A percentile compares a stretch with the other conserved stretches of the same genome.
phyloP scores from a whole-genome alignment of 257 asterid genomes.

The Nicotiana paniculata region DNA sequence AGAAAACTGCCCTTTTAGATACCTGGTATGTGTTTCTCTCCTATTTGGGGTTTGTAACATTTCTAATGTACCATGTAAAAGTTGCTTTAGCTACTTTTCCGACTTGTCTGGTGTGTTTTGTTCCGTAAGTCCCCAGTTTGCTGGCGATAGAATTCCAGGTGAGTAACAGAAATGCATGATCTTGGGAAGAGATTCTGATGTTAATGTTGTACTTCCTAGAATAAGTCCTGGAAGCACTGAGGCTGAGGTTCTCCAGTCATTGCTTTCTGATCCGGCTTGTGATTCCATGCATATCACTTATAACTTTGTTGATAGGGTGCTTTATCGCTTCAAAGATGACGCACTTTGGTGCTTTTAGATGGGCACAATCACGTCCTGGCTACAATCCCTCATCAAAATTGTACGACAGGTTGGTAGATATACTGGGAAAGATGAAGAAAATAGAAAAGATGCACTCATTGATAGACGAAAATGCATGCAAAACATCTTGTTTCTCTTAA shows the following conservation, averaged over 20 bases:
- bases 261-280: slow-evolving; percentile 38
- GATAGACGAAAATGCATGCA: slow-evolving; percentile 41
- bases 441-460: slow-evolving; percentile 59
- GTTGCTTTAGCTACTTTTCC: slow-evolving; percentile 17
- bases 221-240: slow-evolving; percentile 35
- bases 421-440: slow-evolving; percentile 70
- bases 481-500: slow-evolving; percentile 36
- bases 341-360: slow-evolving; percentile 70
- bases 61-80: slow-evolving; percentile 8
- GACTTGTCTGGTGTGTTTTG: slow-evolving; percentile 13
- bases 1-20: slow-evolving; percentile 19
- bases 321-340: slow-evolving; percentile 74
- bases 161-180: slow-evolving; percentile 22
- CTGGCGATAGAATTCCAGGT: slow-evolving; percentile 12
- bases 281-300: slow-evolving; percentile 32
- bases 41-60: not conserved
- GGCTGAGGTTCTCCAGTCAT: slow-evolving; percentile 43
- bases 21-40: not conserved
- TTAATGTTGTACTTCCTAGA: slow-evolving; percentile 37
- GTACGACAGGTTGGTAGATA: slow-evolving; percentile 70
- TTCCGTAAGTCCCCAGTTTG: slow-evolving; percentile 1
- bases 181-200: slow-evolving; percentile 25
- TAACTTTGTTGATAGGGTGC: slow-evolving; percentile 41
- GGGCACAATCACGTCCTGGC: slow-evolving; percentile 50
- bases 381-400: slow-evolving; percentile 44